A percentile compares a stretch with the other conserved stretches of the same genome.
Conservation (phyloP, 768 basidiomycete species). For the Podaxis sp. region DNA sequence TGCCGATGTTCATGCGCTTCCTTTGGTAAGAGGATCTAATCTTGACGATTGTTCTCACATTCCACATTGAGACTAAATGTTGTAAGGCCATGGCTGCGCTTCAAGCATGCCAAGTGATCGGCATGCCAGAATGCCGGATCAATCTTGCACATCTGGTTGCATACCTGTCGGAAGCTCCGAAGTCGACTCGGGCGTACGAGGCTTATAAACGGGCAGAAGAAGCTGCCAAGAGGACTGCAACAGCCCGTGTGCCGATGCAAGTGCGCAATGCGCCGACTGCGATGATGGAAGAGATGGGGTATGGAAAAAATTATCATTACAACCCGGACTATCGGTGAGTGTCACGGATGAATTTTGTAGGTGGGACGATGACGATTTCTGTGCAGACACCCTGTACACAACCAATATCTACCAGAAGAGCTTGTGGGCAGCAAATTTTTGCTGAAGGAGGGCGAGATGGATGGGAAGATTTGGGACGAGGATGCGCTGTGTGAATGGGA, state of each 20-base stretch:
- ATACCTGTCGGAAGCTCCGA: constrained; percentile 81
- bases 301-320: constrained; percentile 62
- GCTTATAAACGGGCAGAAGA: constrained; percentile 72
- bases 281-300: constrained; percentile 69
- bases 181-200: constrained; percentile 77
- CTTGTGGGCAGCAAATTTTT: constrained; percentile 46
- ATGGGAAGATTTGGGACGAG: constrained; percentile 62
- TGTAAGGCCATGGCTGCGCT: constrained; percentile 59
- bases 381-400: constrained; percentile 61
- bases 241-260: constrained; percentile 64
- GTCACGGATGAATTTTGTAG: neutral
- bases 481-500: constrained; percentile 57
- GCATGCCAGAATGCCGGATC: constrained; percentile 84
- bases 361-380: constrained; percentile 1
- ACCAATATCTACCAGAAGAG: constrained; percentile 58
- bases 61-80: neutral
- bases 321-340: constrained; percentile 58
- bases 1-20: constrained; percentile 75
- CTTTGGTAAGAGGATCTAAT: constrained; percentile 49
- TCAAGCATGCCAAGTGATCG: constrained; percentile 65
- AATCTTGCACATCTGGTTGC: constrained; percentile 76
- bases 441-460: constrained; percentile 39
- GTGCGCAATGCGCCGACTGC: constrained; percentile 78
- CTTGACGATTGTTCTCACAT: neutral
- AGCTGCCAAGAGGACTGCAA: constrained; percentile 51